Evolutionary conservation across 2,329 filamentous ascomycete genomes (phyloP).

Genomic region (Myriosclerotinia duriaeana): DNA sequence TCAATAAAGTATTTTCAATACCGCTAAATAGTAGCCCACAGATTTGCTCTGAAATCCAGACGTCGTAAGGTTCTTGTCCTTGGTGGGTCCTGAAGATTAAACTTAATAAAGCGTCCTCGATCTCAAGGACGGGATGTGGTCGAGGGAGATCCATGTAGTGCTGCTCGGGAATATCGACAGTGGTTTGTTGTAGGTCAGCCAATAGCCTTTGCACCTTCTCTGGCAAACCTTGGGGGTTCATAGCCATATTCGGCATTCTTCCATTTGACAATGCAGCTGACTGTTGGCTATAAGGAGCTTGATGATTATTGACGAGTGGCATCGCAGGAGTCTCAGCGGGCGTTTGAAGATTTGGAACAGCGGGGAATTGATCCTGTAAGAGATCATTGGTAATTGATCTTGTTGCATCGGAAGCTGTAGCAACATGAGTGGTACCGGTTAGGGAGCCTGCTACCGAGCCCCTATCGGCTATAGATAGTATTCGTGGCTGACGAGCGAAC

Average conservation of each 20-base stretch:
- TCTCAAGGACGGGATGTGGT: conserved; percentile 59
- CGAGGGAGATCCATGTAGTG: conserved; percentile 60
- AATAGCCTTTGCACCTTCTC: conserved; percentile 60
- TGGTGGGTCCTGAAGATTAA: conserved; percentile 63
- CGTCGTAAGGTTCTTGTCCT: conserved; percentile 58
- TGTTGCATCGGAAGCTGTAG: conserved; percentile 60
- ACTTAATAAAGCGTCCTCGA: conserved; percentile 61
- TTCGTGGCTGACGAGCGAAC: conserved; percentile 82
- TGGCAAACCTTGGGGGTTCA: conserved; percentile 54
- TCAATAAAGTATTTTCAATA: conserved; percentile 52
- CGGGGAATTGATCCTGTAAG: conserved; percentile 60
- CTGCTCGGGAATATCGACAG: conserved; percentile 55
- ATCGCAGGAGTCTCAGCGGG: conserved; percentile 59
- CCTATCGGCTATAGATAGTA: conserved; percentile 40
- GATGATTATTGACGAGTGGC: conserved; percentile 49
- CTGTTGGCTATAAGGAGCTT: conserved; percentile 57
- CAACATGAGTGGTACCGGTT: conserved; percentile 55
- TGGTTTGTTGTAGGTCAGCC: conserved; percentile 55
- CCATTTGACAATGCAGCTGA: conserved; percentile 52
- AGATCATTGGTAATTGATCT: conserved; percentile 63
- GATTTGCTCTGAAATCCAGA: conserved; percentile 61
- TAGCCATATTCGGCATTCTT: conserved; percentile 45
- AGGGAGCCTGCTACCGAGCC: conserved; percentile 42
- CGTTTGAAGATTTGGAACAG: conserved; percentile 58
- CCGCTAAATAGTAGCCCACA: conserved; percentile 55